phyloP scores from a whole-genome alignment of 2,329 filamentous ascomycete species.

The Colletotrichum sublineola region DNA sequence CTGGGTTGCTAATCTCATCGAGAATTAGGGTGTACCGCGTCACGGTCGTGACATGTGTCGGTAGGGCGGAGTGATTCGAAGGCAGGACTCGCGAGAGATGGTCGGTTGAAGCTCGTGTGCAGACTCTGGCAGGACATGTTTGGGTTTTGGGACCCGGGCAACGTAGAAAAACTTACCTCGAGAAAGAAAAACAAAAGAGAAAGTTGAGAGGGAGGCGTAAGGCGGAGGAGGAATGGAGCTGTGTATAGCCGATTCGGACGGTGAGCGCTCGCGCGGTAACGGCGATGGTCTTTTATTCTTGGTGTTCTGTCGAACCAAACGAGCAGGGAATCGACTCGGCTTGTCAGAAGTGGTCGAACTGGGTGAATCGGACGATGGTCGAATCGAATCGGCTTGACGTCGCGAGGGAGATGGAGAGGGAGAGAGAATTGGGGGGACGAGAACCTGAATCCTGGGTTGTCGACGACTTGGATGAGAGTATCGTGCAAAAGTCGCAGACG shows the following conservation, averaged over 20 bases:
- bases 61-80: not conserved
- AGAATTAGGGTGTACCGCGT: not conserved
- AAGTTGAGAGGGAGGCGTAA: conserved; percentile 11
- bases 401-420: not conserved
- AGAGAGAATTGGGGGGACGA: not conserved
- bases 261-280: not conserved
- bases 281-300: not conserved
- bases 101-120: conserved; percentile 29
- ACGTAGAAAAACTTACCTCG: conserved; percentile 23
- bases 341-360: not conserved
- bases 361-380: conserved; percentile 1
- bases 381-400: conserved; percentile 17
- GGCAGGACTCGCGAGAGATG: not conserved
- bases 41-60: not conserved
- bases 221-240: conserved; percentile 14
- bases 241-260: not conserved
- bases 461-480: conserved; percentile 32
- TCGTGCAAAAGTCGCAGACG: conserved; percentile 35
- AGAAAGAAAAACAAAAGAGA: conserved; percentile 10
- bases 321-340: not conserved
- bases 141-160: not conserved
- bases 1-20: not conserved
- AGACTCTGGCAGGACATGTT: not conserved
- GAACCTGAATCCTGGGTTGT: conserved; percentile 41
- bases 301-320: not conserved